phyloP scores from a whole-genome alignment of 2,329 filamentous ascomycete genomes.

The Allantophomopsis lycopodina region DNA sequence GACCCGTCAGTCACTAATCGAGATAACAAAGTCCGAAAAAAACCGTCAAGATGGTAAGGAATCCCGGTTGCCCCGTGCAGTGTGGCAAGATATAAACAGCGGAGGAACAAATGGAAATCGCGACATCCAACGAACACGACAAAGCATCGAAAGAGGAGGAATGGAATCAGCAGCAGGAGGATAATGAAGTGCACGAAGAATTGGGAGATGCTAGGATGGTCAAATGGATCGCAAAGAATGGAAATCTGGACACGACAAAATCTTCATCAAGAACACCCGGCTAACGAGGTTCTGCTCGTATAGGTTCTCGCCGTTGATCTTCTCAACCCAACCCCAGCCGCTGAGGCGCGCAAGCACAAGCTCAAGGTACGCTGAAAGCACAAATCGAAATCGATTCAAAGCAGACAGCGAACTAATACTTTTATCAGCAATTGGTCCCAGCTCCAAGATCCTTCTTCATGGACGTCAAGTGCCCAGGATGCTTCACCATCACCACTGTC shows the following conservation, averaged over 20 bases:
- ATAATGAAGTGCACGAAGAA: too few relatives aligned
- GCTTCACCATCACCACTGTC: slow-evolving; percentile 99
- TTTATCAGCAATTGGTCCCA: slow-evolving; percentile 72
- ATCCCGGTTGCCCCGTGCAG: slow-evolving; percentile 3
- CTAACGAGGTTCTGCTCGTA: slow-evolving; percentile 29
- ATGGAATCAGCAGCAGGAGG: too few relatives aligned
- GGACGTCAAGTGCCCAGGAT: slow-evolving; percentile 99
- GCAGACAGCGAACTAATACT: slow-evolving; percentile 7
- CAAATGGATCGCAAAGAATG: background rate
- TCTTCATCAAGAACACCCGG: slow-evolving; percentile 15
- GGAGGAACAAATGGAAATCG: too few relatives aligned
- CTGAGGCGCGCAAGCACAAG: slow-evolving; percentile 99
- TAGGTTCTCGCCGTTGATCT: slow-evolving; percentile 99
- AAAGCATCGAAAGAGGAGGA: too few relatives aligned
- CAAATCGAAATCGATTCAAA: slow-evolving; percentile 1
- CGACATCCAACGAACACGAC: too few relatives aligned
- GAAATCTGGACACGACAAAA: background rate
- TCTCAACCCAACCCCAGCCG: slow-evolving; percentile 93
- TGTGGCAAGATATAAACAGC: too few relatives aligned
- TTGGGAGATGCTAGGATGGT: background rate
- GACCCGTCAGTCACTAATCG: slow-evolving; percentile 15
- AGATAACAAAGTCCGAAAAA: slow-evolving; percentile 23
- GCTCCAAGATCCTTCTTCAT: slow-evolving; percentile 99
- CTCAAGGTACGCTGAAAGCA: slow-evolving; percentile 66
- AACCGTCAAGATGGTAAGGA: slow-evolving; percentile 59